phyloP scores from a whole-genome alignment of 345 rosid species.

The Camelina sativa region DNA sequence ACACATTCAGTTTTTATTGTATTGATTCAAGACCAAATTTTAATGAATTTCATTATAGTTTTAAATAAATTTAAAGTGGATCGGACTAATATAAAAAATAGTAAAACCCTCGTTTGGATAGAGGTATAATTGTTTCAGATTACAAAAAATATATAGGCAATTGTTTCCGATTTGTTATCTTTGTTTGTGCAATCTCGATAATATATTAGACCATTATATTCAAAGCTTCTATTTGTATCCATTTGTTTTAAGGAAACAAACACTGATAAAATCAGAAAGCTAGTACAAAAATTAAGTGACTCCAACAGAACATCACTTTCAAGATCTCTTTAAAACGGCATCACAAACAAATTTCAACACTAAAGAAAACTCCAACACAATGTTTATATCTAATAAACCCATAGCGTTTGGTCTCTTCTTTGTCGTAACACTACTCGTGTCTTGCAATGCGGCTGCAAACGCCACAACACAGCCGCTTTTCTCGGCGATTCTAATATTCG shows the following conservation, averaged over 20 bases:
- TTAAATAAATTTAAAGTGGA: background rate
- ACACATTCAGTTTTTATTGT: too few species aligned
- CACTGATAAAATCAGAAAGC: background rate
- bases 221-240: background rate
- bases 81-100: background rate
- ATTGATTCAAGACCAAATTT: background rate
- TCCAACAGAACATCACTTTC: slow-evolving; percentile 5
- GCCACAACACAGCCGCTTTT: slow-evolving; percentile 9
- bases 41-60: background rate
- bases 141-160: background rate
- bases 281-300: slow-evolving; percentile 6
- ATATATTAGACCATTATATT: slow-evolving; percentile 1
- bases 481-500: slow-evolving; percentile 26
- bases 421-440: background rate
- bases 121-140: background rate
- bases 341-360: background rate
- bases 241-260: background rate
- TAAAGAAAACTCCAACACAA: background rate
- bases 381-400: background rate
- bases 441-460: slow-evolving; percentile 14
- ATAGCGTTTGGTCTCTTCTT: slow-evolving; percentile 20
- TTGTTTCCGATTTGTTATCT: background rate
- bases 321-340: background rate
- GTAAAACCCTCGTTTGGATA: background rate
- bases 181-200: background rate